Conservation (phyloP, 768 basidiomycete species). For the Hirschioporus abietinus region DNA sequence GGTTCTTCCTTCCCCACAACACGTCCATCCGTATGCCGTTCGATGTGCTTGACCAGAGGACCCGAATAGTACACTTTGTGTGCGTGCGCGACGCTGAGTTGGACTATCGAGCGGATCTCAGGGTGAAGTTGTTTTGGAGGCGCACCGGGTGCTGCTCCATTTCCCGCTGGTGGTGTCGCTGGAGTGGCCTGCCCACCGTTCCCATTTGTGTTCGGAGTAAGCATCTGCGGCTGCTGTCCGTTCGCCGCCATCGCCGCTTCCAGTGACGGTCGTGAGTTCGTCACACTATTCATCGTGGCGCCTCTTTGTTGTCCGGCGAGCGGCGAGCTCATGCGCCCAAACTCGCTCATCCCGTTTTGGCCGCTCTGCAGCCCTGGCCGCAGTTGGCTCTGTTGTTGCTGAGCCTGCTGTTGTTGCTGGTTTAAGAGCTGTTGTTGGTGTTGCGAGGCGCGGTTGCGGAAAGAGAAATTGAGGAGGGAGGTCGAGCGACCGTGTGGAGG, state of each 20-base stretch:
- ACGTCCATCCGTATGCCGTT: slow-evolving; percentile 73
- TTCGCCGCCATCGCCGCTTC: background rate
- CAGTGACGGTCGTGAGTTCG: background rate
- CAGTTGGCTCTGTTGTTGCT: background rate
- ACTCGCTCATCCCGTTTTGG: background rate
- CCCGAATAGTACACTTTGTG: slow-evolving; percentile 88
- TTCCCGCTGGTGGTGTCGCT: slow-evolving; percentile 4
- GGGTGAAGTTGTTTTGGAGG: slow-evolving; percentile 56
- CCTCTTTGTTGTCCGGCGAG: background rate
- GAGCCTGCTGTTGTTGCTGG: background rate
- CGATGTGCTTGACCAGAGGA: slow-evolving; percentile 69
- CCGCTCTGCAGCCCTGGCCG: slow-evolving; percentile 2
- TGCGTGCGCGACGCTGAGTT: slow-evolving; percentile 67
- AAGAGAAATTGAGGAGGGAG: slow-evolving; percentile 5
- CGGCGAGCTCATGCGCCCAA: background rate
- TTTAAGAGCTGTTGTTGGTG: slow-evolving; percentile 2
- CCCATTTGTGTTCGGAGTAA: slow-evolving; percentile 8
- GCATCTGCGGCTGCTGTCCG: slow-evolving; percentile 10
- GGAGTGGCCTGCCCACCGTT: slow-evolving; percentile 3
- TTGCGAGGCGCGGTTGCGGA: slow-evolving; percentile 1
- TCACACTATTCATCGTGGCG: background rate
- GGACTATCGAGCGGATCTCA: slow-evolving; percentile 77
- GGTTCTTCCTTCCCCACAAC: slow-evolving; percentile 66
- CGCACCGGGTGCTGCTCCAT: slow-evolving; percentile 10
- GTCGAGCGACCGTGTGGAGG: slow-evolving; percentile 7